phyloP scores from a whole-genome alignment of 768 basidiomycete species.

The Terana coerulea region DNA sequence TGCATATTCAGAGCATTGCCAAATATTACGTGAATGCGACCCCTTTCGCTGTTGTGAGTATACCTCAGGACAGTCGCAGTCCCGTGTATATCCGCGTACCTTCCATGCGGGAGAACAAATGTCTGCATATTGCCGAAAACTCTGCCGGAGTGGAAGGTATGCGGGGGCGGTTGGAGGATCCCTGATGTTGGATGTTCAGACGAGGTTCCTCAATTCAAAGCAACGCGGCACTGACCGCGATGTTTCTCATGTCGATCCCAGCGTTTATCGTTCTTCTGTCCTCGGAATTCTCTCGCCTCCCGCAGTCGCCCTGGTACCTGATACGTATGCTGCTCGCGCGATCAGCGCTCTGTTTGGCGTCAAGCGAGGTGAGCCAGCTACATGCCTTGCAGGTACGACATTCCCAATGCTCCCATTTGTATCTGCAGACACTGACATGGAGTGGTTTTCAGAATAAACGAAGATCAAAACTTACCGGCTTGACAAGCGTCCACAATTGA shows the following conservation, averaged over 20 bases:
- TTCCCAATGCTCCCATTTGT: constrained; percentile 72
- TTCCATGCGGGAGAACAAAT: constrained; percentile 14
- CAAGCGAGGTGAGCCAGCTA: constrained; percentile 33
- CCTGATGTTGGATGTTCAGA: background rate
- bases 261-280: background rate
- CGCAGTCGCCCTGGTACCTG: constrained; percentile 8
- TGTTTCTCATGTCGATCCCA: constrained; percentile 4
- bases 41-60: constrained; percentile 34
- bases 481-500: constrained; percentile 65
- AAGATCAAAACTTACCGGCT: constrained; percentile 49
- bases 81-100: constrained; percentile 3
- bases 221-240: background rate
- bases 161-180: background rate
- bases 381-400: constrained; percentile 61
- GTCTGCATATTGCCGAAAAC: constrained; percentile 1
- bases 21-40: constrained; percentile 56
- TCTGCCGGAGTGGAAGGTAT: constrained; percentile 3
- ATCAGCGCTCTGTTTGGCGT: background rate
- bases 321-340: constrained; percentile 10
- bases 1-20: constrained; percentile 33
- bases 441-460: background rate
- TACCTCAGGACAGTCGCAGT: background rate
- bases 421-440: constrained; percentile 37
- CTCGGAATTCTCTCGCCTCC: constrained; percentile 6
- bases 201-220: background rate